Percentiles rank a stretch among this genome's conserved stretches.
These are phyloP conservation scores for Fusarium pseudonygamai DNA, from an alignment of 2,329 filamentous ascomycete species.

Conservation along the genomic window DNA sequence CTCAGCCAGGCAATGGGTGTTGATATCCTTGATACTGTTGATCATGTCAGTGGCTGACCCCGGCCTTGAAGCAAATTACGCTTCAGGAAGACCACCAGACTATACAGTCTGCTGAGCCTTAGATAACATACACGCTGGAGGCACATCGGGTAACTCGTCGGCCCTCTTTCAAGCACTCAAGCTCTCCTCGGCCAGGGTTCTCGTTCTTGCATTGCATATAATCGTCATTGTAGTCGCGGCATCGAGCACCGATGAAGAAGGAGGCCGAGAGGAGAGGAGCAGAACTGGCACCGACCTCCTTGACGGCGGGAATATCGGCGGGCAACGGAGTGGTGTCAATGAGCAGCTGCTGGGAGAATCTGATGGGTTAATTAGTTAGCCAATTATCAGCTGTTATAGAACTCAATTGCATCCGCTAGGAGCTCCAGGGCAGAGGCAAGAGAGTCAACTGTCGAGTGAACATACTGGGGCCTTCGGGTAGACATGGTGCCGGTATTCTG, in stretches of 20 bases:
- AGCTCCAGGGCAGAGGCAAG: neutral
- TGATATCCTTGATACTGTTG: conserved; percentile 88
- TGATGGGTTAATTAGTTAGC: conserved; percentile 55
- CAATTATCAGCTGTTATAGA: conserved; percentile 24
- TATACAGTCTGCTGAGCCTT: neutral
- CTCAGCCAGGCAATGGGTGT: conserved; percentile 89
- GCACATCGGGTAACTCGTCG: conserved; percentile 97
- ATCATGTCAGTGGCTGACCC: conserved; percentile 25
- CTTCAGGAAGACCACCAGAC: neutral
- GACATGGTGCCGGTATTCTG: conserved; percentile 51
- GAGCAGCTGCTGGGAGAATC: conserved; percentile 94
- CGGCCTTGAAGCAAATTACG: neutral
- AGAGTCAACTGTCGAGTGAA: conserved; percentile 18
- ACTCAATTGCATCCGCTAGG: conserved; percentile 36
- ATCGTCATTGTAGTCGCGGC: conserved; percentile 96
- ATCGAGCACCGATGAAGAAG: conserved; percentile 97
- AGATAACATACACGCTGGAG: conserved; percentile 83
- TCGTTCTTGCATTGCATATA: conserved; percentile 99
- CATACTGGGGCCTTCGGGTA: conserved; percentile 55
- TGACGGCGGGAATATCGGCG: conserved; percentile 88
- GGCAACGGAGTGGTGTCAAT: conserved; percentile 97
- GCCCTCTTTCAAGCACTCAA: conserved; percentile 96
- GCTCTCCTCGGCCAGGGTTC: conserved; percentile 87
- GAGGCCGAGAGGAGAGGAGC: conserved; percentile 90
- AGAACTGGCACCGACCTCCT: conserved; percentile 92